Evolutionary conservation across 2,329 filamentous ascomycete genomes (phyloP), one percentile per base, ranked within the genome.

Genomic region (Alternaria hordeiaustralica): DNA sequence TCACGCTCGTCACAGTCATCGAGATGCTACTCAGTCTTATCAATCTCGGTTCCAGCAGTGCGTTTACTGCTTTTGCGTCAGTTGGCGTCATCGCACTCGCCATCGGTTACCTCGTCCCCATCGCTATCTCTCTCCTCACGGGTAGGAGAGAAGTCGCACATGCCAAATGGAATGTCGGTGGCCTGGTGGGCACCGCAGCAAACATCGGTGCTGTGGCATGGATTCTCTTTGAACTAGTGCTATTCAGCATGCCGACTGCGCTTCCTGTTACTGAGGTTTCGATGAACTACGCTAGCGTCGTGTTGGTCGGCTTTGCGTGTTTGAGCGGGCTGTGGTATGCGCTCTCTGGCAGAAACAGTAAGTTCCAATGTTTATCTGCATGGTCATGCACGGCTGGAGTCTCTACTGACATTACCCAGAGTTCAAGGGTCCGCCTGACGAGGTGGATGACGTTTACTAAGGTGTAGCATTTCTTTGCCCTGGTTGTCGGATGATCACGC

Each of bases 231-330:
- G 47, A 50, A 18, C 3, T 50, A 9, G 46, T 49, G n/a, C 23
- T 50, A 2, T 50, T 50, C 8, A 28, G 46, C 5, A 28, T 49
- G 46, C 23, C 23, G 11, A 49, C 46, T 5, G 46, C 23, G 10
- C 47, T 50, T 28, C 25, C 47, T 50, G 25, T 30, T 30, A 50
- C 82, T 2, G 79, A 80, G 1, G 83, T 79, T 1, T 84, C 83
- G 56, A 87, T 86, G 78, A 89, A 88, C 65, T 89, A 89, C 70
- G 86, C 86, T 3, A 59, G 54, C 6, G 87, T 88, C 1, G 87
- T 89, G 3, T 85, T 89, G 64, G 81, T 85, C 8, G 78, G 84
- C 47, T 88, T 90, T 15, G 49, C 49, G 33, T 30, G 49, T 36
- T 64, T 33, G 51, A 45, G 25, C 45, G 56, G 13, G 33, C 46